Evolutionary conservation across 2,329 filamentous ascomycete genomes (phyloP), one percentile per base, ranked within the genome.

Genomic region (Cladorrhinum sp.): DNA sequence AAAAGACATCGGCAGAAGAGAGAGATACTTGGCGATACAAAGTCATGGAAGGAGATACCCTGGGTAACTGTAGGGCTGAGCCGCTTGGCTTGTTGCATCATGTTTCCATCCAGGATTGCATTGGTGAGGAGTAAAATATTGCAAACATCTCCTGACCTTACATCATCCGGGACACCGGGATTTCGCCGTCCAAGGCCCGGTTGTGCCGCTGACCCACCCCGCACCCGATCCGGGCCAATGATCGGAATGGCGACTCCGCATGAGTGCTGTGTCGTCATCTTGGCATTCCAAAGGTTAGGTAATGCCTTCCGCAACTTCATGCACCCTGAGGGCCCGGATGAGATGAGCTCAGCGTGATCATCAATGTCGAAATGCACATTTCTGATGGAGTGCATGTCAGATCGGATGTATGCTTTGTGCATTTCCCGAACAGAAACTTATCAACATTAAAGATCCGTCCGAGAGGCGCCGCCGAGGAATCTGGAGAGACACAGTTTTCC

Each of bases 171-270:
- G n/a, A 5, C 18, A 7, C 41, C 41, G 41, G 41, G 16, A 45
- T 45, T 22, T n/a, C 41, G 18, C 41, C 41, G 41, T 45, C 7
- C 36, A 41, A 13, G 36, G 36, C 36, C 36, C 36, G 36, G 36
- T 5, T 13, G 10, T 41, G 36, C 36, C 36, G 36, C 36, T 13
- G 36, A 41, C 36, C 36, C 36, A 18, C 41, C 41, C 41, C 41
- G 41, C 41, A 45, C 20, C 41, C 41, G 41, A 45, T 23, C 36
- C 7, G 45, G 18, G 3, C 36, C 53, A 49, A 56, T 38, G 25
- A 36, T 53, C 53, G 24, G 49, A 48, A 60, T 60, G 50, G 25
- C 58, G 58, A 53, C 52, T 50, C 48, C 48, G 41, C 45, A 56
- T 55, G 57, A 18, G 22, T 36, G 23, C 53, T 50, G 41, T 59